These are phyloP conservation scores for Diddensiella santjacobensis DNA, from an alignment of 805 yeast genomes.

Conservation along the genomic window DNA sequence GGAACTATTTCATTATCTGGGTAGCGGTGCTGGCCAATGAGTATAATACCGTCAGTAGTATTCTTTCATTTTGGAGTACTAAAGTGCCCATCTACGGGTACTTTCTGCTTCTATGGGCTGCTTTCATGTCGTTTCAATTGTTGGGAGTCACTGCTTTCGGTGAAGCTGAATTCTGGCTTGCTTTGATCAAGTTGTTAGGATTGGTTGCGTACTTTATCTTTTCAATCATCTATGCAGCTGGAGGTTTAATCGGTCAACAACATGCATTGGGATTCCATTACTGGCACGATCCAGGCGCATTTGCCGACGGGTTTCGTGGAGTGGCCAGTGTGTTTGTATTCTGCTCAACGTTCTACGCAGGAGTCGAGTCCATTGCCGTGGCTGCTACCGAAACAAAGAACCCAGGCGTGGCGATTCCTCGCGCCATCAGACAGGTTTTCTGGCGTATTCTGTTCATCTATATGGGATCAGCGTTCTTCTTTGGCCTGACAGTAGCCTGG, in stretches of 20 bases:
- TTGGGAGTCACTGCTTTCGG: constrained; percentile 55
- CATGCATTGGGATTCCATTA: constrained; percentile 56
- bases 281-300: constrained; percentile 55
- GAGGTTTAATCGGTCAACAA: constrained; percentile 49
- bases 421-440: constrained; percentile 55
- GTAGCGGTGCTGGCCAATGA: constrained; percentile 47
- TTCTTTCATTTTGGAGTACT: constrained; percentile 45
- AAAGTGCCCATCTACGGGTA: constrained; percentile 46
- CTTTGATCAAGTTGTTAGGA: constrained; percentile 53
- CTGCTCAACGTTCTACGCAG: constrained; percentile 58
- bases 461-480: constrained; percentile 54
- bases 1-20: constrained; percentile 49
- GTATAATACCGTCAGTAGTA: constrained; percentile 45
- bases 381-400: constrained; percentile 62
- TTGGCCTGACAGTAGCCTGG: constrained; percentile 60
- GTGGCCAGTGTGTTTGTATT: constrained; percentile 53
- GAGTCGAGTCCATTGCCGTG: constrained; percentile 58
- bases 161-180: constrained; percentile 60
- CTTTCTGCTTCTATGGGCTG: constrained; percentile 49
- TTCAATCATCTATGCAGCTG: constrained; percentile 52
- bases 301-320: constrained; percentile 44
- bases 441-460: constrained; percentile 53
- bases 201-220: constrained; percentile 54
- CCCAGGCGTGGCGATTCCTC: constrained; percentile 58
- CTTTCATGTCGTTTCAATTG: constrained; percentile 44